Percentiles rank a stretch among this genome's conserved stretches.
Evolutionary conservation across 345 rosid genomes (phyloP).

Genomic region (Acer negundo): DNA sequence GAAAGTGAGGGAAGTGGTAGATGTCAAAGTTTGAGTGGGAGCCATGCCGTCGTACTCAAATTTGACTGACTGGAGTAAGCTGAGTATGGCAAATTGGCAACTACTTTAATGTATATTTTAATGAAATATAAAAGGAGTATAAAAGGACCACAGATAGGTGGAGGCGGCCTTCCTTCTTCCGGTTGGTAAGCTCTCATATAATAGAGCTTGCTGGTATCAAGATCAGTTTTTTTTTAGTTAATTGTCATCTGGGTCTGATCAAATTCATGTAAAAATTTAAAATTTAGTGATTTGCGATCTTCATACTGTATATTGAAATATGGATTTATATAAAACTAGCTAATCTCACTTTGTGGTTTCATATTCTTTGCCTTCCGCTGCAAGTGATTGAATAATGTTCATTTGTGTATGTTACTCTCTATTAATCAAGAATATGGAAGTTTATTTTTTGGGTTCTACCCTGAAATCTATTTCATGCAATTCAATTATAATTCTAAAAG

Average conservation of each 20-base stretch:
- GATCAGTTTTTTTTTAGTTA: not conserved
- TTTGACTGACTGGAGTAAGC: too few species aligned
- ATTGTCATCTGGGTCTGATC: slow-evolving; percentile 7
- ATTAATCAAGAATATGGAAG: too few species aligned
- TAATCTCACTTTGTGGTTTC: not conserved
- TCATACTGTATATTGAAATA: not conserved
- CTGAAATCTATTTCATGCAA: not conserved
- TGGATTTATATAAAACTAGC: not conserved
- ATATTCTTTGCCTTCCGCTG: not conserved
- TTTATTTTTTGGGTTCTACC: not conserved
- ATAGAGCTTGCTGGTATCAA: not conserved
- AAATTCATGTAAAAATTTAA: not conserved
- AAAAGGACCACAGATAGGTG: not conserved
- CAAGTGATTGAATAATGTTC: not conserved
- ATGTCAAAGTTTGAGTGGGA: too few species aligned
- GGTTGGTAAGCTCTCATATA: not conserved
- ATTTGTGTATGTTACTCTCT: not conserved
- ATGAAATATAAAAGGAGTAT: too few species aligned
- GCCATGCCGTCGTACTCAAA: too few species aligned
- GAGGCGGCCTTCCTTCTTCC: not conserved
- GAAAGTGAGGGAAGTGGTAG: too few species aligned
- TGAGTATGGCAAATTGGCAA: too few species aligned
- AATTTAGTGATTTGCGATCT: not conserved
- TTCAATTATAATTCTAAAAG: not conserved
- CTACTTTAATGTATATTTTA: too few species aligned